Conservation (phyloP, 108 stramenopile genomes). For the Cyclotella kingstonii region DNA sequence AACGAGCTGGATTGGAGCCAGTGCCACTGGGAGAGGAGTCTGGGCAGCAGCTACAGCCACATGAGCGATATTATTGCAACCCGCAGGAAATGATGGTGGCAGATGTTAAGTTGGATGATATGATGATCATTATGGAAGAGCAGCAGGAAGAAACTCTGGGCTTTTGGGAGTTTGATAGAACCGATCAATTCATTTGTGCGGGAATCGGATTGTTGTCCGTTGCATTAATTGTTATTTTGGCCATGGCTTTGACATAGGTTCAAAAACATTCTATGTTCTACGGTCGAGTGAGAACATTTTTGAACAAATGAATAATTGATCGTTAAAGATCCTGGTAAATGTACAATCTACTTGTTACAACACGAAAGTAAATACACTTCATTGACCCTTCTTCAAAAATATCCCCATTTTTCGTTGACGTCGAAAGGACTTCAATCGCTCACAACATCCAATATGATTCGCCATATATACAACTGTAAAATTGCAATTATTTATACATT, state of each 20-base stretch:
- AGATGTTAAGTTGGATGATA: conserved; percentile 31
- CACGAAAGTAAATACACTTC: no score
- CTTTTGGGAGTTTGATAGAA: conserved; percentile 43
- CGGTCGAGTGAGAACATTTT: no score
- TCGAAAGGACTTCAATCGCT: no score
- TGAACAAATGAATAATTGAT: no score
- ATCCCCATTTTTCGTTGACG: no score
- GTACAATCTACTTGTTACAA: no score
- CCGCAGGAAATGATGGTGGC: conserved; percentile 28
- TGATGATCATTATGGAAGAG: conserved; percentile 30
- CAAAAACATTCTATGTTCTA: no score
- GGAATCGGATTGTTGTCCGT: conserved; percentile 29
- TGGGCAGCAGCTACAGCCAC: not conserved
- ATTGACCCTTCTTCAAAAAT: no score
- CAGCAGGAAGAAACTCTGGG: conserved; percentile 18
- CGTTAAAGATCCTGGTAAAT: no score
- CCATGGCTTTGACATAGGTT: conserved; percentile 25
- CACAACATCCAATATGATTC: no score
- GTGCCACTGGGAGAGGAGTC: not conserved
- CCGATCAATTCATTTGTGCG: conserved; percentile 40
- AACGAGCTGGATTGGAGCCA: conserved; percentile 27
- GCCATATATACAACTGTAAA: no score
- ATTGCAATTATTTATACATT: no score
- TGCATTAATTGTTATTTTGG: conserved; percentile 34
- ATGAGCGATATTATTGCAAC: conserved; percentile 16